Conservation (phyloP, 768 basidiomycete species). For the Calocera cornea region DNA sequence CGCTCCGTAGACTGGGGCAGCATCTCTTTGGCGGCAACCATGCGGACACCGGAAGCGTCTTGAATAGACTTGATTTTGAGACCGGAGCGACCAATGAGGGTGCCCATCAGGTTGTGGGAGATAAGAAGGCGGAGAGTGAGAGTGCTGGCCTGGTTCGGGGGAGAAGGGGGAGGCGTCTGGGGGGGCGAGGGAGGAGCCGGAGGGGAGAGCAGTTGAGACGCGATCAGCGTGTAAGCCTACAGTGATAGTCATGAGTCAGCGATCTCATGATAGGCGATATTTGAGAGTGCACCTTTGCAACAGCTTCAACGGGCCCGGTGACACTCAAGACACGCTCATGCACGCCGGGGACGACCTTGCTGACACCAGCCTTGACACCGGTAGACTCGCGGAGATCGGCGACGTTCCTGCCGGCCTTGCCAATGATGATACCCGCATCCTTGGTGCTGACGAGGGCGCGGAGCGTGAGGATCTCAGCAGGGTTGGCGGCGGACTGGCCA, state of each 20-base stretch:
- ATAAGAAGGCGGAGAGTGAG: slow-evolving; percentile 74
- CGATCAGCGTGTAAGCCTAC: slow-evolving; percentile 90
- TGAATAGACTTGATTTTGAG: slow-evolving; percentile 99
- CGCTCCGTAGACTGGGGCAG: slow-evolving; percentile 98
- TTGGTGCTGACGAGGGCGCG: slow-evolving; percentile 93
- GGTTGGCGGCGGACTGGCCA: slow-evolving; percentile 61
- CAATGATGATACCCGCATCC: slow-evolving; percentile 94
- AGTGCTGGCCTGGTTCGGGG: slow-evolving; percentile 50
- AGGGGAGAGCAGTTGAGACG: slow-evolving; percentile 67
- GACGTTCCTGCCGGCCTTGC: slow-evolving; percentile 93
- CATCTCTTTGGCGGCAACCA: slow-evolving; percentile 99
- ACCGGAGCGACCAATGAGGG: slow-evolving; percentile 90
- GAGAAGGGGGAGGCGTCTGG: slow-evolving; percentile 51
- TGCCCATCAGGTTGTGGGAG: slow-evolving; percentile 99
- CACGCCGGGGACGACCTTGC: slow-evolving; percentile 94
- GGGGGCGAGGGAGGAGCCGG: slow-evolving; percentile 62
- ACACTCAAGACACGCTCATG: slow-evolving; percentile 96
- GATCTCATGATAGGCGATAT: slow-evolving; percentile 10
- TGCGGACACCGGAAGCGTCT: slow-evolving; percentile 86
- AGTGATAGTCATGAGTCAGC: slow-evolving; percentile 13
- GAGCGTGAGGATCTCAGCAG: slow-evolving; percentile 61
- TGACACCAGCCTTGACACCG: slow-evolving; percentile 96
- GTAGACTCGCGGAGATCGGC: slow-evolving; percentile 91
- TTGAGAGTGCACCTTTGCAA: slow-evolving; percentile 60
- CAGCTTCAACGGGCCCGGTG: slow-evolving; percentile 79